Conservation (phyloP, 345 rosid species). For the Psidium guajava region DNA sequence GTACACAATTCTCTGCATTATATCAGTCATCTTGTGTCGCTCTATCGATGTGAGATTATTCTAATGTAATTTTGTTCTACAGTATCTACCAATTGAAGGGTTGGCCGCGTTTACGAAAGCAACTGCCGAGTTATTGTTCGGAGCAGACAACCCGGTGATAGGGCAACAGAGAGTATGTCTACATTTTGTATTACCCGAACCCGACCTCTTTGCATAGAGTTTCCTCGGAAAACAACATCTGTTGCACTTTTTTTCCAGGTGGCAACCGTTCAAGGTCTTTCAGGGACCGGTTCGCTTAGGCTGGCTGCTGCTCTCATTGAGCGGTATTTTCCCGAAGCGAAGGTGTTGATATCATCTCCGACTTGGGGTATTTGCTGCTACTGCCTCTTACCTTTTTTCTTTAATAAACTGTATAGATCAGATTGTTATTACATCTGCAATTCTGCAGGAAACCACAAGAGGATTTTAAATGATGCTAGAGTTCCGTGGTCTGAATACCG, state of each 20-base stretch:
- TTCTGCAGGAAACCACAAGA: conserved; percentile 83
- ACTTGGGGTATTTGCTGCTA: conserved; percentile 57
- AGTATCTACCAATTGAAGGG: conserved; percentile 98
- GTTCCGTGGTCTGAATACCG: conserved; percentile 96
- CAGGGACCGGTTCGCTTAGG: conserved; percentile 93
- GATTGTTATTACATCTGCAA: not conserved
- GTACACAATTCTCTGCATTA: conserved; percentile 19
- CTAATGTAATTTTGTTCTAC: conserved; percentile 8
- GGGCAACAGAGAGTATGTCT: conserved; percentile 60
- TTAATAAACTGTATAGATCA: not conserved
- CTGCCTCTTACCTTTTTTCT: not conserved
- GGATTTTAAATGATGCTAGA: conserved; percentile 88
- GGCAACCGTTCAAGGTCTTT: conserved; percentile 97
- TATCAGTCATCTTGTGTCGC: not conserved
- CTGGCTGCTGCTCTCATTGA: conserved; percentile 90
- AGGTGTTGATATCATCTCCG: conserved; percentile 85
- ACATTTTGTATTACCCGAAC: not conserved
- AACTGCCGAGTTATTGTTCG: conserved; percentile 82
- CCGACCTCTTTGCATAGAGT: not conserved
- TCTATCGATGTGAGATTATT: not conserved
- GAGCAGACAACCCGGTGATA: conserved; percentile 67
- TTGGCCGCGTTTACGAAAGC: conserved; percentile 83
- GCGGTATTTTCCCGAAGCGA: conserved; percentile 80
- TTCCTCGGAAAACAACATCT: not conserved
- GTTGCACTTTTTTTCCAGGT: conserved; percentile 29